Percentiles rank a stretch among this genome's conserved stretches.
phyloP scores from a whole-genome alignment of 2,329 filamentous ascomycete genomes.

The Blastomyces gilchristii region DNA sequence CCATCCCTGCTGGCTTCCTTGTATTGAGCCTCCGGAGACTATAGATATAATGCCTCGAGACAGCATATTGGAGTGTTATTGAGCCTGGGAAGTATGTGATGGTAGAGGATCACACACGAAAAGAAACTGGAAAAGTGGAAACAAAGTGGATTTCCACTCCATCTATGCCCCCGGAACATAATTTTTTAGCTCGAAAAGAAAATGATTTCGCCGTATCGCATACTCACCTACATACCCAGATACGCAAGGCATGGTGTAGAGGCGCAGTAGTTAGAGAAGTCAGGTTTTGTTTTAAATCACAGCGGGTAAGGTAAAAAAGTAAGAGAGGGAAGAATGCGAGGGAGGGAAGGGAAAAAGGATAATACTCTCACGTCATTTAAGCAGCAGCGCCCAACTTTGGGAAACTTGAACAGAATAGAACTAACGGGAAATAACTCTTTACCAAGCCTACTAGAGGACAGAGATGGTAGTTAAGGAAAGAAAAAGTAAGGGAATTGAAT shows the following conservation, averaged over 20 bases:
- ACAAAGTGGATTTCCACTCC: not conserved
- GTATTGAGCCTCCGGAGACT: not conserved
- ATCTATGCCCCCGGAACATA: not conserved
- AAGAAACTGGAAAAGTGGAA: not conserved
- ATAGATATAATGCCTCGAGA: not conserved
- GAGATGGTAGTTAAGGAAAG: slow-evolving; percentile 17
- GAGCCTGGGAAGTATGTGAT: not conserved
- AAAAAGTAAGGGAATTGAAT: slow-evolving; percentile 11
- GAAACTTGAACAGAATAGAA: not conserved
- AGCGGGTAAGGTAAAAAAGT: not conserved
- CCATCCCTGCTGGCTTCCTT: not conserved
- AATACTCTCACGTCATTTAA: slow-evolving; percentile 1
- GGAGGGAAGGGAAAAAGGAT: not conserved
- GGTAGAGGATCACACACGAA: not conserved
- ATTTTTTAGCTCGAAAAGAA: not conserved
- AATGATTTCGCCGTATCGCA: not conserved
- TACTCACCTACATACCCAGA: not conserved
- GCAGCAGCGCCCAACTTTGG: not conserved
- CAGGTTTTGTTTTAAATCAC: not conserved
- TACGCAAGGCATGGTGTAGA: not conserved
- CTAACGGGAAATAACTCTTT: not conserved
- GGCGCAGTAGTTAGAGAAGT: not conserved
- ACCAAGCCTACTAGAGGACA: slow-evolving; percentile 7
- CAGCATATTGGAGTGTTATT: not conserved
- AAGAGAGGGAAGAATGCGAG: not conserved